Conservation (phyloP, 257 asterid genomes). For the Jasminum sambac region DNA sequence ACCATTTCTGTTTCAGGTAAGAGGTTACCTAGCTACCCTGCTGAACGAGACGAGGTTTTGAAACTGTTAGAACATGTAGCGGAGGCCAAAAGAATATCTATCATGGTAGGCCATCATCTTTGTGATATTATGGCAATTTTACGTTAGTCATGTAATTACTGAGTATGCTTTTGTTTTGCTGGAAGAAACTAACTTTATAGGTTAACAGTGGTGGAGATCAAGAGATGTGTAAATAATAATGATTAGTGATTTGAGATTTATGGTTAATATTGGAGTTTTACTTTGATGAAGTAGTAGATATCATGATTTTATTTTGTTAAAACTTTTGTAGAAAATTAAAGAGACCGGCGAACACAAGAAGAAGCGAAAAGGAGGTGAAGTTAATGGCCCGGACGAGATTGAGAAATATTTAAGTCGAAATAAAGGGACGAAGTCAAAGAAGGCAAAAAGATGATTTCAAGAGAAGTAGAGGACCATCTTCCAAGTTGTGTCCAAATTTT, state of each 20-base stretch:
- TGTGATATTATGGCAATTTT: not conserved
- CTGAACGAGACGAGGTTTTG: slow-evolving; percentile 78
- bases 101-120: slow-evolving; percentile 41
- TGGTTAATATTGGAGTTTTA: not conserved
- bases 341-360: slow-evolving; percentile 48
- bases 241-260: not conserved
- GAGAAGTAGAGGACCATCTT: not conserved
- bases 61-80: slow-evolving; percentile 60
- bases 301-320: not conserved
- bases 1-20: slow-evolving; percentile 49
- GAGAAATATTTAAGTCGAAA: slow-evolving; percentile 38
- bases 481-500: not conserved
- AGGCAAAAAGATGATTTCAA: slow-evolving; percentile 42
- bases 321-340: slow-evolving; percentile 59
- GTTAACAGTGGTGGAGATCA: too few species aligned
- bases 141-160: not conserved
- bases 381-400: slow-evolving; percentile 52
- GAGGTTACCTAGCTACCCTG: slow-evolving; percentile 68
- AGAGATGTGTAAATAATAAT: too few species aligned
- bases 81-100: slow-evolving; percentile 82
- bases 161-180: too few species aligned
- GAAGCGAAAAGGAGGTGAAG: slow-evolving; percentile 47
- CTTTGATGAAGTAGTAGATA: too few species aligned
- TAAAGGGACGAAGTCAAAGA: slow-evolving; percentile 52
- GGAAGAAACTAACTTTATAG: too few species aligned